Conservation (phyloP, 108 stramenopile species). For the Pseudonitzschia multiseries region DNA sequence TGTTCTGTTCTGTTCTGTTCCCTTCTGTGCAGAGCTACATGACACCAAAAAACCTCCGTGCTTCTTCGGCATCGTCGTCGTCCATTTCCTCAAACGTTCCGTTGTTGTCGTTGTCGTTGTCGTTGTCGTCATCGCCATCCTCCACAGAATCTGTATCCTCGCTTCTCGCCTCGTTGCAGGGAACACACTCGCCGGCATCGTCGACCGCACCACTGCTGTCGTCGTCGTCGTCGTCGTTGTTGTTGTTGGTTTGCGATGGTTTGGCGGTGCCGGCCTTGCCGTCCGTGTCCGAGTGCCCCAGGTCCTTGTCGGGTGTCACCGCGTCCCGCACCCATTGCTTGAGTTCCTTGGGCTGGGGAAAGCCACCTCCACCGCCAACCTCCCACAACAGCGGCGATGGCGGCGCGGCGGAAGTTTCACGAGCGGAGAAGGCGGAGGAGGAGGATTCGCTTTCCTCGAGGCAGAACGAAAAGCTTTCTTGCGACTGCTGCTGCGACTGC, state of each 20-base stretch:
- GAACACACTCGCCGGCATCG: conserved; percentile 4
- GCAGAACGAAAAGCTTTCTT: neutral
- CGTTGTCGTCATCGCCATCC: conserved; percentile 38
- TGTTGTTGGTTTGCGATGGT: no score
- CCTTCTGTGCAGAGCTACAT: conserved; percentile 23
- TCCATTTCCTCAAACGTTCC: conserved; percentile 39
- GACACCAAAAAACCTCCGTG: conserved; percentile 61
- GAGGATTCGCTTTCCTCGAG: neutral
- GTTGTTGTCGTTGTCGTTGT: conserved; percentile 53
- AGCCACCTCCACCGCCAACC: conserved; percentile 55
- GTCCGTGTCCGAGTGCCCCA: conserved; percentile 75
- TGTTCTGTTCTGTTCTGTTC: no score
- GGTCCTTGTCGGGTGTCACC: conserved; percentile 52
- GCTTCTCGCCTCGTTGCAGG: neutral
- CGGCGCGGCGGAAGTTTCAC: no score
- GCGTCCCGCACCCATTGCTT: conserved; percentile 77
- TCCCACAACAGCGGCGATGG: no score
- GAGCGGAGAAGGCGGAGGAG: no score
- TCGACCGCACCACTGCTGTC: conserved; percentile 1
- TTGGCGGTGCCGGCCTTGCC: no score
- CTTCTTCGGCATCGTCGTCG: conserved; percentile 64
- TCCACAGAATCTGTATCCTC: no score
- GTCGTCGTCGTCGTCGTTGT: neutral
- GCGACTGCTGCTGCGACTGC: neutral
- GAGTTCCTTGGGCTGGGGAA: conserved; percentile 81